Conservation (phyloP, 805 yeast species). For the Candida golubevii region DNA sequence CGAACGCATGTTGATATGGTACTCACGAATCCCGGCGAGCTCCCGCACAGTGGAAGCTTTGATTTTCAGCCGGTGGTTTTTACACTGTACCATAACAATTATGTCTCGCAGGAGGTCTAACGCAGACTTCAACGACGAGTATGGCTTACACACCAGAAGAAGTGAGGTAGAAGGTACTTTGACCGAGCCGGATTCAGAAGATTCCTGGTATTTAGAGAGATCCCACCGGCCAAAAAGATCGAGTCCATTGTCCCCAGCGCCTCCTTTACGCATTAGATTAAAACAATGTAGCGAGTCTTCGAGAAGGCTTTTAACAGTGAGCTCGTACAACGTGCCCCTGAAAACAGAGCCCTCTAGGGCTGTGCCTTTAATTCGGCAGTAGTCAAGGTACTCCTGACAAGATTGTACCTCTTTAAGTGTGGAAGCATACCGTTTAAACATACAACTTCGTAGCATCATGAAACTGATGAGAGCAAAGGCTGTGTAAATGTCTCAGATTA, state of each 20-base stretch:
- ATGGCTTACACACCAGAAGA: constrained; percentile 8
- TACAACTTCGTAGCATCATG: not conserved
- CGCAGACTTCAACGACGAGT: not conserved
- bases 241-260: constrained; percentile 53
- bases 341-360: constrained; percentile 40
- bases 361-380: constrained; percentile 22
- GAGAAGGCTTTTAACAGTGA: constrained; percentile 38
- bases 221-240: constrained; percentile 55
- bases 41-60: constrained; percentile 49
- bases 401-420: constrained; percentile 15
- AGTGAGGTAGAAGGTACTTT: constrained; percentile 3
- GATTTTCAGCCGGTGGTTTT: constrained; percentile 42
- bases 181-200: not conserved
- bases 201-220: constrained; percentile 12
- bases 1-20: constrained; percentile 23
- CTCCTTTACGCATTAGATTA: constrained; percentile 45
- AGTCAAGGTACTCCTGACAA: constrained; percentile 26
- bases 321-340: constrained; percentile 54
- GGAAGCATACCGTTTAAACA: not conserved
- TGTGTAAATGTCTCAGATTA: no score
- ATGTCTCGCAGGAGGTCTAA: constrained; percentile 25
- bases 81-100: constrained; percentile 51
- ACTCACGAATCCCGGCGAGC: constrained; percentile 47
- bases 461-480: no score
- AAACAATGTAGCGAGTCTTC: constrained; percentile 33